These are phyloP conservation scores for Boehmeria nivea DNA, from an alignment of 306 rosid species.

Conservation along the genomic window DNA sequence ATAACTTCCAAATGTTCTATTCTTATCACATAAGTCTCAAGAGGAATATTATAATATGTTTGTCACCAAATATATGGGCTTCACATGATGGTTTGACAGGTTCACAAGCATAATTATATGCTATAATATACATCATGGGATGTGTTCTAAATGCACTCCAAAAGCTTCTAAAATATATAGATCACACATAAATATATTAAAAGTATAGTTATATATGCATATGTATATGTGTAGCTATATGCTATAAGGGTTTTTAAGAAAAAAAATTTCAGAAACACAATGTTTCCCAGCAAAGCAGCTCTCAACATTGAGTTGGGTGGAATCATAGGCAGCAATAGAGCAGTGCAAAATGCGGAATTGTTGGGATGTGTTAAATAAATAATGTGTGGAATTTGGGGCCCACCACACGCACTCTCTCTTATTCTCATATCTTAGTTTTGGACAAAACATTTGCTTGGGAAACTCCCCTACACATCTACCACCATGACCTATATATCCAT, in stretches of 20 bases:
- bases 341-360: slow-evolving; percentile 37
- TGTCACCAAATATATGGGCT: slow-evolving; percentile 9
- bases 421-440: slow-evolving; percentile 3
- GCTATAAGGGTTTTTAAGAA: too few relatives aligned
- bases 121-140: slow-evolving; percentile 1
- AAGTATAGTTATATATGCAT: not conserved
- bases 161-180: not conserved
- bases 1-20: not conserved
- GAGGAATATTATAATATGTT: not conserved
- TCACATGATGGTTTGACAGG: slow-evolving; percentile 14
- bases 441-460: slow-evolving; percentile 33
- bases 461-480: slow-evolving; percentile 24
- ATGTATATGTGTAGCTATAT: too few relatives aligned
- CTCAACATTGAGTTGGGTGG: slow-evolving; percentile 40
- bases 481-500: slow-evolving; percentile 25
- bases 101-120: slow-evolving; percentile 6
- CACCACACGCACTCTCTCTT: slow-evolving; percentile 53
- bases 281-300: slow-evolving; percentile 25
- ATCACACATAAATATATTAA: not conserved
- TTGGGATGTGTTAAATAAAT: slow-evolving; percentile 38
- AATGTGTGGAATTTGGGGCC: slow-evolving; percentile 26
- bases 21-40: not conserved
- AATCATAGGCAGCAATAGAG: slow-evolving; percentile 44
- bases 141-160: slow-evolving; percentile 14
- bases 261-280: slow-evolving; percentile 2